Percentiles rank a stretch among this genome's conserved stretches.
Conservation (phyloP, 257 asterid genomes). For the Jasminum sambac region DNA sequence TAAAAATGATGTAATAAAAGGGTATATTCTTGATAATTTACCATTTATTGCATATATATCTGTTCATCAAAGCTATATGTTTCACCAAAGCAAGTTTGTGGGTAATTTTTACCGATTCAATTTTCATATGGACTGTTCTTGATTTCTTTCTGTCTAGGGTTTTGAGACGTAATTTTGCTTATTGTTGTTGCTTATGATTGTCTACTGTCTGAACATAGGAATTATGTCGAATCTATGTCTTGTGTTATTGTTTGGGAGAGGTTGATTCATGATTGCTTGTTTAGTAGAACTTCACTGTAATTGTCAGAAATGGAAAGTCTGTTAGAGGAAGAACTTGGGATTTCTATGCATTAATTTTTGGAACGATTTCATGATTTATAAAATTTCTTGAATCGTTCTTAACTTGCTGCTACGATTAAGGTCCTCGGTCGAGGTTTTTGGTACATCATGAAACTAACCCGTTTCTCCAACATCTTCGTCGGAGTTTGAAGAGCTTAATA, state of each 20-base stretch:
- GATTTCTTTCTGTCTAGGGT: conserved; percentile 27
- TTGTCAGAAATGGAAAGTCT: conserved; percentile 8
- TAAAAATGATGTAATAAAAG: conserved; percentile 22
- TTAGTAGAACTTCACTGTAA: not conserved
- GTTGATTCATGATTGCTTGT: conserved; percentile 1
- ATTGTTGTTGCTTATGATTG: conserved; percentile 13
- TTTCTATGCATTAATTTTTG: not conserved
- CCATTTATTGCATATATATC: conserved; percentile 14
- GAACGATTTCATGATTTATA: not conserved
- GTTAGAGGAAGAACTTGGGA: not conserved
- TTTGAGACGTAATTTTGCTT: conserved; percentile 31
- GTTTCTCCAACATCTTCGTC: not conserved
- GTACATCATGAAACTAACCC: too few relatives aligned
- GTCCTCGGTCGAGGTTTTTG: not conserved
- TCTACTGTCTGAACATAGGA: conserved; percentile 5
- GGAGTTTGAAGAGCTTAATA: not conserved
- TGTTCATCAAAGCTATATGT: conserved; percentile 23
- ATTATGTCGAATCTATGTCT: not conserved
- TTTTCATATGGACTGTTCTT: conserved; percentile 33
- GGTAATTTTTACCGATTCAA: conserved; percentile 35
- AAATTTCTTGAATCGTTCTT: not conserved
- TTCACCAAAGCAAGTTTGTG: conserved; percentile 25
- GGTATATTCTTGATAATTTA: conserved; percentile 30
- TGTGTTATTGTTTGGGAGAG: conserved; percentile 15
- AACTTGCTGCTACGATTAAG: not conserved